These are phyloP conservation scores for Trametes villosa DNA, from an alignment of 768 basidiomycete genomes.

Conservation along the genomic window DNA sequence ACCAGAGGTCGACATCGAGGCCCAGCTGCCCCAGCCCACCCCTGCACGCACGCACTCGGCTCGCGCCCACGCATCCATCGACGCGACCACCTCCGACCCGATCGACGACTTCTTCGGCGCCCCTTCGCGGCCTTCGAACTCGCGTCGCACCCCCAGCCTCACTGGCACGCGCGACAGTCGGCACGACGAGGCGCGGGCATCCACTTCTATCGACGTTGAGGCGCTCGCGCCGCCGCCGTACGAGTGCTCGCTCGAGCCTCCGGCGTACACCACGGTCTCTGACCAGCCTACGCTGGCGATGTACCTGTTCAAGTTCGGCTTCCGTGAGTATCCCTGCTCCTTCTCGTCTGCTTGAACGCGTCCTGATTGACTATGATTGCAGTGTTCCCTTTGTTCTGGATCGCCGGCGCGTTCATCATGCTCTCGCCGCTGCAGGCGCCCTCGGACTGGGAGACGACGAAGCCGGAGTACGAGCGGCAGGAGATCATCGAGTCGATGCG, in stretches of 20 bases:
- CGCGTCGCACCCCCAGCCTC: slow-evolving; percentile 9
- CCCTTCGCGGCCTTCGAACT: slow-evolving; percentile 13
- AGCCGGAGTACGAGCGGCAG: slow-evolving; percentile 41
- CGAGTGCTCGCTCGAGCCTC: slow-evolving; percentile 33
- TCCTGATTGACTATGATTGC: slow-evolving; percentile 3
- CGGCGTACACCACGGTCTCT: slow-evolving; percentile 38
- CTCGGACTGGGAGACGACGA: slow-evolving; percentile 39
- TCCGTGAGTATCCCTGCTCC: slow-evolving; percentile 42
- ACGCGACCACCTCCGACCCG: slow-evolving; percentile 12
- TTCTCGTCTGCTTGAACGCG: not conserved
- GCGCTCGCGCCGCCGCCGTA: slow-evolving; percentile 39
- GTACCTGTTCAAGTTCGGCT: slow-evolving; percentile 55
- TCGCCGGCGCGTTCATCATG: slow-evolving; percentile 46
- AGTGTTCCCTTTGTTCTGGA: slow-evolving; percentile 58
- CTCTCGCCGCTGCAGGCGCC: slow-evolving; percentile 46
- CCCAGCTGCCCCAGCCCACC: slow-evolving; percentile 14
- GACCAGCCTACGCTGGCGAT: slow-evolving; percentile 50
- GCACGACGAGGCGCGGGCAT: slow-evolving; percentile 32
- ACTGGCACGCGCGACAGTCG: slow-evolving; percentile 35
- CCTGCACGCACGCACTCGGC: slow-evolving; percentile 9
- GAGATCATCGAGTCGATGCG: slow-evolving; percentile 39
- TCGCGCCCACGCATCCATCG: slow-evolving; percentile 4
- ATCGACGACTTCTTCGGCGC: slow-evolving; percentile 37
- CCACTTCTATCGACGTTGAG: slow-evolving; percentile 16
- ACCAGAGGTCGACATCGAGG: slow-evolving; percentile 20